Conservation (phyloP, 2,329 filamentous ascomycete species). For the Taxawa tesnikishii region DNA sequence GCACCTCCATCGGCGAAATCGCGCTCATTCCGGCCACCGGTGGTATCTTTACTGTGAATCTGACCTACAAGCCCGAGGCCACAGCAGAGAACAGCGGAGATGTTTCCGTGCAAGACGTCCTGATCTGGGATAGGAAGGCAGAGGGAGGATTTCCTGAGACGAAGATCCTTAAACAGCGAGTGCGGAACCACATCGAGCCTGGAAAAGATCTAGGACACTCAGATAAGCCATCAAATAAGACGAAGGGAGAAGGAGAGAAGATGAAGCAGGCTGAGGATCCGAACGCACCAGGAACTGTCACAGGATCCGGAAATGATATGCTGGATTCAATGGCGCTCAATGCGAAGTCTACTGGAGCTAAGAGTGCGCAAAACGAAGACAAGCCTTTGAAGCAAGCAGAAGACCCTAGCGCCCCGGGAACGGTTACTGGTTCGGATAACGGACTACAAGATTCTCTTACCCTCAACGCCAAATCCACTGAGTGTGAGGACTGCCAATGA, state of each 20-base stretch:
- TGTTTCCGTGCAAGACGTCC: constrained; percentile 27
- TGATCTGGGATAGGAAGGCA: constrained; percentile 77
- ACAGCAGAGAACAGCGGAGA: constrained; percentile 4
- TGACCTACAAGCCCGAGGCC: constrained; percentile 28
- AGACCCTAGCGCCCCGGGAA: background rate
- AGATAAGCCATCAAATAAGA: constrained; percentile 23
- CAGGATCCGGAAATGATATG: background rate
- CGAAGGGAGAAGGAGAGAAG: constrained; percentile 2
- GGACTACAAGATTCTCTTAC: background rate
- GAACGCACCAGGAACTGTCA: background rate
- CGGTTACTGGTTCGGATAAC: background rate
- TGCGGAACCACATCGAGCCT: constrained; percentile 74
- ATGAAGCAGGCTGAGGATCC: background rate
- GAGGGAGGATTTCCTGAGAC: constrained; percentile 92
- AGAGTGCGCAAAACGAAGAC: constrained; percentile 6
- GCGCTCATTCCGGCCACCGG: constrained; percentile 76
- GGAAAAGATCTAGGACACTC: constrained; percentile 64
- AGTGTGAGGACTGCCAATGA: constrained; percentile 7
- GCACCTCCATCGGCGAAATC: constrained; percentile 71
- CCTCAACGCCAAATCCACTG: constrained; percentile 1
- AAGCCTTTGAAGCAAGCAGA: constrained; percentile 1
- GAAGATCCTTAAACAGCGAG: constrained; percentile 75
- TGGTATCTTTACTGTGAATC: constrained; percentile 66
- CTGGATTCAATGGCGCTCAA: background rate
- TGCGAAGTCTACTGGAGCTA: too few species aligned